phyloP scores from a whole-genome alignment of 2,329 filamentous ascomycete genomes.

The Colletotrichum theobromicola region DNA sequence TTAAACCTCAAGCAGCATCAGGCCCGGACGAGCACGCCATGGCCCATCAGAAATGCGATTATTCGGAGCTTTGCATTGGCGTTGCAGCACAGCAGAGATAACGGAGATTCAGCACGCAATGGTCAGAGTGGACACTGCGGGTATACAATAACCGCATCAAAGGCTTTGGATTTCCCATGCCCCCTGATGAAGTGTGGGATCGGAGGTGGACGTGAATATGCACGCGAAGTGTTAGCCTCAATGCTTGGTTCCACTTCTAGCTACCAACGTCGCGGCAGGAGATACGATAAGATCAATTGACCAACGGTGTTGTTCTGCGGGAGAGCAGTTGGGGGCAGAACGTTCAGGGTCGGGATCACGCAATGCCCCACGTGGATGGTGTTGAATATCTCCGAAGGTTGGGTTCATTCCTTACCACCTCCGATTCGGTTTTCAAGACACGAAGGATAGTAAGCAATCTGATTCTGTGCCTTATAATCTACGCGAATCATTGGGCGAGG shows the following conservation, averaged over 20 bases:
- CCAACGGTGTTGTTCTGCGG: neutral
- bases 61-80: neutral
- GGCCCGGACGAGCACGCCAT: neutral
- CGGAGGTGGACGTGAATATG: neutral
- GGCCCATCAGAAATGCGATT: constrained; percentile 1
- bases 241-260: neutral
- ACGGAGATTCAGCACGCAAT: constrained; percentile 1
- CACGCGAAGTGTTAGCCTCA: neutral
- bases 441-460: neutral
- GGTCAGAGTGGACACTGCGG: neutral
- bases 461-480: neutral
- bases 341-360: neutral
- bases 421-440: neutral
- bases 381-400: neutral
- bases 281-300: neutral
- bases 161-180: neutral
- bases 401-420: neutral
- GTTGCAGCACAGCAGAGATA: neutral
- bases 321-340: neutral
- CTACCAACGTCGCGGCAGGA: neutral
- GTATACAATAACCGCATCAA: neutral
- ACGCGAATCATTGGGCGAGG: neutral
- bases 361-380: constrained; percentile 15
- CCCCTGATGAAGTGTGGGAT: neutral
- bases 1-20: neutral